These are phyloP conservation scores for Brasenia schreberi DNA, from an alignment of 164 flowering plant genomes.

Conservation along the genomic window DNA sequence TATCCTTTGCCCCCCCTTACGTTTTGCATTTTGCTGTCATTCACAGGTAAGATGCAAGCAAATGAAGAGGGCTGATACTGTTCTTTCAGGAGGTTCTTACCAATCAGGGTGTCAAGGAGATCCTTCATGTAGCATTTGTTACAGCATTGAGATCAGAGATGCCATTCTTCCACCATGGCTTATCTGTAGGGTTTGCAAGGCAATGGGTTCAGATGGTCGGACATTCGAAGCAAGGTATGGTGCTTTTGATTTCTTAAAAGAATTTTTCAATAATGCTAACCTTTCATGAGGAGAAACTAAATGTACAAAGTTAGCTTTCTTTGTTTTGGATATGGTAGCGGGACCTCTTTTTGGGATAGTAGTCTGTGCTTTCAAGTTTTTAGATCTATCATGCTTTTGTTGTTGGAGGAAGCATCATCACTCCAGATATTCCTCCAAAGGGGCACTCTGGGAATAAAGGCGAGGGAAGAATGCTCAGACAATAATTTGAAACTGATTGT, in stretches of 20 bases:
- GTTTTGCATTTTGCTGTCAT: background rate
- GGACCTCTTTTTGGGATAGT: background rate
- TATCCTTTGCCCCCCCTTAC: background rate
- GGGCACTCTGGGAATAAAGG: too few relatives aligned
- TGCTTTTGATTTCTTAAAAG: background rate
- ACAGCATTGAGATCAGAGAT: slow-evolving; percentile 73
- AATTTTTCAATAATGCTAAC: background rate
- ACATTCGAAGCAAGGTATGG: slow-evolving; percentile 76
- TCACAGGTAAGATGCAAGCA: slow-evolving; percentile 73
- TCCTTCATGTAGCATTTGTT: slow-evolving; percentile 29
- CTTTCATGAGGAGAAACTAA: background rate
- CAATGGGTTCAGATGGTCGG: slow-evolving; percentile 37
- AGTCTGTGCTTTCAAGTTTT: background rate
- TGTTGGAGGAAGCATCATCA: background rate
- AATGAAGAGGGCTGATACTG: slow-evolving; percentile 34
- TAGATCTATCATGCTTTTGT: background rate
- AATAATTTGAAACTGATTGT: too few relatives aligned
- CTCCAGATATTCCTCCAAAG: background rate
- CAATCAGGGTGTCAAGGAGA: slow-evolving; percentile 16
- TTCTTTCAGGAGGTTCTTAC: slow-evolving; percentile 21
- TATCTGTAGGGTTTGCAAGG: slow-evolving; percentile 43
- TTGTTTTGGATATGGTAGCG: too few relatives aligned
- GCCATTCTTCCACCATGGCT: slow-evolving; percentile 78
- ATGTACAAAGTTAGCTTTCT: background rate
- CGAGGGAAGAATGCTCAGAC: too few relatives aligned